These are phyloP conservation scores for Pleurozium schreberi DNA, from an alignment of 225 moss, liverwort and hornwort genomes.

Conservation along the genomic window DNA sequence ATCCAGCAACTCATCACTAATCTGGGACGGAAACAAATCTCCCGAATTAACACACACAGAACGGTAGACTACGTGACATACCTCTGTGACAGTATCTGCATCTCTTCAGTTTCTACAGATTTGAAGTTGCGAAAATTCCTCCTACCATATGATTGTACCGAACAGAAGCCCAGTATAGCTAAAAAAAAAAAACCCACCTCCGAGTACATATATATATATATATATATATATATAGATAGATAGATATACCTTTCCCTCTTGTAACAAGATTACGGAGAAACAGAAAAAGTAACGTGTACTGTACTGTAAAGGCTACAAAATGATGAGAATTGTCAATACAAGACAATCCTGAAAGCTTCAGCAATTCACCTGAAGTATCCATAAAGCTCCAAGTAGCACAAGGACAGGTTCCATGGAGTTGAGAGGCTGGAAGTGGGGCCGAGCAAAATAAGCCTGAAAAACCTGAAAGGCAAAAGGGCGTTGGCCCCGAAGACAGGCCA, in stretches of 20 bases:
- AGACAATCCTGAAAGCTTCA: neutral
- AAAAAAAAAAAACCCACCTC: neutral
- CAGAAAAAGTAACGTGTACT: too few relatives aligned
- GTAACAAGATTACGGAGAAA: neutral
- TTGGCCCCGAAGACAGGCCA: conserved; percentile 77
- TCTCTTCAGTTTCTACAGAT: neutral
- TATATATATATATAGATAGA: too few relatives aligned
- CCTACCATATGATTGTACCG: neutral
- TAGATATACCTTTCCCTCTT: neutral
- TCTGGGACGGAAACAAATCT: neutral
- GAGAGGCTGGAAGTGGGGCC: conserved; percentile 57
- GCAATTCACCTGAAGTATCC: conserved; percentile 69
- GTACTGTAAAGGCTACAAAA: neutral
- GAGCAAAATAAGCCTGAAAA: conserved; percentile 57
- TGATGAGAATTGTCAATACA: neutral
- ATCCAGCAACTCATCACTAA: neutral
- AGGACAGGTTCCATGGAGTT: conserved; percentile 76
- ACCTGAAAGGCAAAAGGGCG: conserved; percentile 62
- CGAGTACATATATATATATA: too few relatives aligned
- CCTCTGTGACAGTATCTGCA: neutral
- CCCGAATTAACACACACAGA: neutral
- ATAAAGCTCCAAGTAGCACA: conserved; percentile 87
- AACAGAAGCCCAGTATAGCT: neutral
- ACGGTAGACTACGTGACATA: neutral
- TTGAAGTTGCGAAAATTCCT: neutral